These are phyloP conservation scores for Trametes versicolor DNA, from an alignment of 1,284 basidiomycete species.

Conservation along the genomic window DNA sequence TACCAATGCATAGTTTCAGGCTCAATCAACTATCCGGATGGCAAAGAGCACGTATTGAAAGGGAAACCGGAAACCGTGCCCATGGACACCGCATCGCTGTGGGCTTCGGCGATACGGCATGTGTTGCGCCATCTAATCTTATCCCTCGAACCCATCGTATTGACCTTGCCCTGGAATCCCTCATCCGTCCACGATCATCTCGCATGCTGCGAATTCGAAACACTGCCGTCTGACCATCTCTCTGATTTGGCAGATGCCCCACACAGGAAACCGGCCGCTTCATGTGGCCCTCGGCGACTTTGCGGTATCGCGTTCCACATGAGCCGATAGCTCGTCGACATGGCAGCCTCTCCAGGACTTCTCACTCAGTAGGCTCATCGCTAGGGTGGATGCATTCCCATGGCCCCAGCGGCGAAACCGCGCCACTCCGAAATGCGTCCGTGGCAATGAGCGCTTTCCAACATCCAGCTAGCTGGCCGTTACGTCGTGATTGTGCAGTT, in stretches of 20 bases:
- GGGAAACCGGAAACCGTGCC: too few species aligned
- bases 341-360: conserved; percentile 11
- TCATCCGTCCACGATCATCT: background rate
- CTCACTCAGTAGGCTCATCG: background rate
- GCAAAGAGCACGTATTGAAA: too few species aligned
- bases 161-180: background rate
- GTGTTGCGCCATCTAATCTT: conserved; percentile 1
- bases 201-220: background rate
- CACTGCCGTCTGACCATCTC: background rate
- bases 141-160: background rate
- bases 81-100: too few species aligned
- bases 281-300: background rate
- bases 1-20: too few species aligned
- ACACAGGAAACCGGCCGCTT: background rate
- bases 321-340: conserved; percentile 7
- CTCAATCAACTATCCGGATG: too few species aligned
- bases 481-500: too few species aligned
- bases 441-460: background rate
- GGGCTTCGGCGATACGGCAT: too few species aligned
- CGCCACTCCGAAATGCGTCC: background rate
- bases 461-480: too few species aligned
- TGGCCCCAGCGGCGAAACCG: background rate
- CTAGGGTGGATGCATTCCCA: background rate
- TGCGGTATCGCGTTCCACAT: background rate
- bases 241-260: conserved; percentile 1